Conservation (phyloP, 2,329 filamentous ascomycete species). For the Ceratocystis albifundus region DNA sequence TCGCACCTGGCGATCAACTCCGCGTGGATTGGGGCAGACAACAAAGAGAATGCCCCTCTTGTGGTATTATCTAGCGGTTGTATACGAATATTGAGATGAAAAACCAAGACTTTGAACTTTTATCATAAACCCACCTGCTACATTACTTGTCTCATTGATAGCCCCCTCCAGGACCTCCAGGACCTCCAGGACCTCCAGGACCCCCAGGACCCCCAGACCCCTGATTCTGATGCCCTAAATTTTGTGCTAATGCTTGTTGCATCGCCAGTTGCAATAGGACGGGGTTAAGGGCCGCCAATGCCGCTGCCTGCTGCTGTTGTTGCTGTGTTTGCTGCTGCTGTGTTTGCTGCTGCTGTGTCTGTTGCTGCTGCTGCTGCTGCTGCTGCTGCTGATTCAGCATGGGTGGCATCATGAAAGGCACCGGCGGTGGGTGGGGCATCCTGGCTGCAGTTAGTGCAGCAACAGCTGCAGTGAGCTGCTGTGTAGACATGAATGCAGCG, state of each 20-base stretch:
- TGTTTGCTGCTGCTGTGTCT: slow-evolving; percentile 25
- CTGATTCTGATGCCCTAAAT: not conserved
- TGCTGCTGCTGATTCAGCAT: slow-evolving; percentile 24
- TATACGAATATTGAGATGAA: too few relatives aligned
- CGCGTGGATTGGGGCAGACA: too few relatives aligned
- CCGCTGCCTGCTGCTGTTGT: slow-evolving; percentile 15
- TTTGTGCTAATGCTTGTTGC: slow-evolving; percentile 5
- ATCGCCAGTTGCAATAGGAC: slow-evolving; percentile 13
- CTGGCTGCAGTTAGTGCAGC: not conserved
- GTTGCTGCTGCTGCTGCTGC: slow-evolving; percentile 30
- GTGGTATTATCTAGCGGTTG: too few relatives aligned
- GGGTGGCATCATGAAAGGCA: not conserved
- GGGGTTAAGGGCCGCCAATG: slow-evolving; percentile 18
- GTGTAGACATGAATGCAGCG: slow-evolving; percentile 7
- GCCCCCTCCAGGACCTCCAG: not conserved
- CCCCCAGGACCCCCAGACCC: not conserved
- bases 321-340: too few relatives aligned
- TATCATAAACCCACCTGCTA: not conserved
- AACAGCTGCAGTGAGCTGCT: slow-evolving; percentile 9
- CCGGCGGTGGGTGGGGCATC: not conserved
- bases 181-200: not conserved
- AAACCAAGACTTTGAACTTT: too few relatives aligned
- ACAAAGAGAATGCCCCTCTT: too few relatives aligned
- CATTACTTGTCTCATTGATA: not conserved
- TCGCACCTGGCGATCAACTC: too few relatives aligned